Evolutionary conservation across 2,329 filamentous ascomycete species (phyloP).

Genomic region (Achaetomium macrosporum): DNA sequence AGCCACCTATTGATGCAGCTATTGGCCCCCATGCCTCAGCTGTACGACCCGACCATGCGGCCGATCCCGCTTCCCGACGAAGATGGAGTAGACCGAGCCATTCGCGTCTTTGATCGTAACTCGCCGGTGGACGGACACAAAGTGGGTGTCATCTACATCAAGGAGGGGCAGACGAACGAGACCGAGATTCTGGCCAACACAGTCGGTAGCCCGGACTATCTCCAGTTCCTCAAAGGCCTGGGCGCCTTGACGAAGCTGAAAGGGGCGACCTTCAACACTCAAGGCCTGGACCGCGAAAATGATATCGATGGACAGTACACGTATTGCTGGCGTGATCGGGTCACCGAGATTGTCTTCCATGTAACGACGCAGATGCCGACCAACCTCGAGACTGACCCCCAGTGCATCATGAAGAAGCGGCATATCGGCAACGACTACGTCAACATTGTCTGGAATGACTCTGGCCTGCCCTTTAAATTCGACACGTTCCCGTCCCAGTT

Average conservation of each 20-base stretch:
- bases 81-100: conserved; percentile 65
- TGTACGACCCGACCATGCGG: conserved; percentile 50
- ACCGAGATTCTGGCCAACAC: conserved; percentile 81
- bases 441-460: conserved; percentile 97
- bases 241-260: conserved; percentile 77
- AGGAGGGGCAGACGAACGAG: conserved; percentile 77
- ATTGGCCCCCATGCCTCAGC: conserved; percentile 56
- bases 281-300: conserved; percentile 74
- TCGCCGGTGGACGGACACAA: conserved; percentile 93
- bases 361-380: conserved; percentile 98
- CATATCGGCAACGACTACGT: conserved; percentile 98
- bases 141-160: conserved; percentile 89
- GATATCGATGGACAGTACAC: conserved; percentile 81
- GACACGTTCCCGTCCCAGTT: conserved; percentile 92
- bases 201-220: conserved; percentile 80
- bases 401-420: conserved; percentile 78
- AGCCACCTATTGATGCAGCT: conserved; percentile 68
- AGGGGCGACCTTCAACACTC: conserved; percentile 83
- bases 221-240: conserved; percentile 73
- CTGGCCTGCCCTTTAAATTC: conserved; percentile 80
- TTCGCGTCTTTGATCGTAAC: conserved; percentile 77
- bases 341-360: conserved; percentile 93
- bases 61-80: conserved; percentile 70
- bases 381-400: conserved; percentile 66
- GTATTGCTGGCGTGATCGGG: conserved; percentile 89